Evolutionary conservation across 192 early-diverging fungal genomes (phyloP).

Genomic region (Podila verticillata): DNA sequence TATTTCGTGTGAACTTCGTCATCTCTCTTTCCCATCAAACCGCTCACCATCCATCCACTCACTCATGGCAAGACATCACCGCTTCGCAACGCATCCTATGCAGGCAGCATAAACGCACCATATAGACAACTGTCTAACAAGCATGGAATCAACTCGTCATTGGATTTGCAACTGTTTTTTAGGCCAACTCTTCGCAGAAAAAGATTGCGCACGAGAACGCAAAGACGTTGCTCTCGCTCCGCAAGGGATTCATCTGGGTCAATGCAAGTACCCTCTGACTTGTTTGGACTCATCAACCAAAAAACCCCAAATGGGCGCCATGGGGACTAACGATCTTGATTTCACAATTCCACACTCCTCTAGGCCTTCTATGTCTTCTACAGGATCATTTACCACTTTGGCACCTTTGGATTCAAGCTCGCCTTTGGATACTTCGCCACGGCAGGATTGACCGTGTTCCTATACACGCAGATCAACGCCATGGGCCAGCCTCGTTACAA

Average conservation of each 20-base stretch:
- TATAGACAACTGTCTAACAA: not conserved
- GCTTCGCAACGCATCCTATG: too few relatives aligned
- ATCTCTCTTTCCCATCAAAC: too few relatives aligned
- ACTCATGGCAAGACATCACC: too few relatives aligned
- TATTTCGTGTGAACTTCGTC: too few relatives aligned
- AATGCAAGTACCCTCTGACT: constrained; percentile 42
- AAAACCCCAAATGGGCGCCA: too few relatives aligned
- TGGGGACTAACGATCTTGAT: too few relatives aligned
- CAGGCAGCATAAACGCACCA: too few relatives aligned
- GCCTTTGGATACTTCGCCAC: constrained; percentile 55
- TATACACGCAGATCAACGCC: constrained; percentile 59
- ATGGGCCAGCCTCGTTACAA: constrained; percentile 58
- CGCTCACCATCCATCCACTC: too few relatives aligned
- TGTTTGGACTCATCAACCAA: not conserved
- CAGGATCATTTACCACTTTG: constrained; percentile 63
- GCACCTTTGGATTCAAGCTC: constrained; percentile 54
- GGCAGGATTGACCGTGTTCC: constrained; percentile 55
- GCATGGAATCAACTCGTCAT: not conserved
- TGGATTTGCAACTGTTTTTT: constrained; percentile 2
- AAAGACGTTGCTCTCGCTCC: constrained; percentile 62
- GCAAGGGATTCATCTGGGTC: constrained; percentile 59
- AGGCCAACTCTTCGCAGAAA: constrained; percentile 75
- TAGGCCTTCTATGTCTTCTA: constrained; percentile 64
- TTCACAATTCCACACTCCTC: too few relatives aligned
- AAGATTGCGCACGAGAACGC: constrained; percentile 67